These are phyloP conservation scores for Aplosporella prunicola DNA, from an alignment of 2,329 filamentous ascomycete genomes.

Conservation along the genomic window DNA sequence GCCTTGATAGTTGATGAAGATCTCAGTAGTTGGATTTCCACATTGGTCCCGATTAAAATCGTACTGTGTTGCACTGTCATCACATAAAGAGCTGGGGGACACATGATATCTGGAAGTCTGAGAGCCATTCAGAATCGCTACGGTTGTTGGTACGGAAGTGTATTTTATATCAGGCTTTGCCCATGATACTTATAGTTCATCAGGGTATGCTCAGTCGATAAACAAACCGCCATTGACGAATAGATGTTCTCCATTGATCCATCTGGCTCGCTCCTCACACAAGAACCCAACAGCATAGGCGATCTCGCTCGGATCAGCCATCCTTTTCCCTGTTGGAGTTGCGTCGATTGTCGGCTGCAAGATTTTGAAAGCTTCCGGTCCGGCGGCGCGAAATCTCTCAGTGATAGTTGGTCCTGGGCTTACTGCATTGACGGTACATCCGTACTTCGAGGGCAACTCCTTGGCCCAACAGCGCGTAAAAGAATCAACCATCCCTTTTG, in stretches of 20 bases:
- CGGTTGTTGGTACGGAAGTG: no score
- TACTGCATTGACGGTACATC: slow-evolving; percentile 39
- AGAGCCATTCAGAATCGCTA: no score
- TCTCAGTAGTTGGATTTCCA: no score
- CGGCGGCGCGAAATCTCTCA: slow-evolving; percentile 18
- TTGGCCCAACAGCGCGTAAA: slow-evolving; percentile 39
- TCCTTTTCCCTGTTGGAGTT: slow-evolving; percentile 34
- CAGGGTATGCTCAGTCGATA: slow-evolving; percentile 8
- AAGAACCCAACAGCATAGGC: slow-evolving; percentile 39
- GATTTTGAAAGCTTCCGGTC: slow-evolving; percentile 38
- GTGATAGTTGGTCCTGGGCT: slow-evolving; percentile 37
- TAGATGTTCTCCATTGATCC: slow-evolving; percentile 38
- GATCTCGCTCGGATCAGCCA: slow-evolving; percentile 39
- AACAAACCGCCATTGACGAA: slow-evolving; percentile 18
- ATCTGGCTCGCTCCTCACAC: slow-evolving; percentile 36
- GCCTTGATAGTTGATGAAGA: no score
- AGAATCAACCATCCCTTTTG: slow-evolving; percentile 42
- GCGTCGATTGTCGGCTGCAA: slow-evolving; percentile 39
- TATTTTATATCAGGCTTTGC: no score
- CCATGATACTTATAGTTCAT: neutral
- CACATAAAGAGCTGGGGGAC: no score
- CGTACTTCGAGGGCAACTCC: slow-evolving; percentile 37
- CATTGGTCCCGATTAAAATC: no score
- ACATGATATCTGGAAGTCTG: no score
- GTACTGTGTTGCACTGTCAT: no score